Evolutionary conservation across 208 protist genomes (phyloP).

Genomic region (Trypanosoma mega): DNA sequence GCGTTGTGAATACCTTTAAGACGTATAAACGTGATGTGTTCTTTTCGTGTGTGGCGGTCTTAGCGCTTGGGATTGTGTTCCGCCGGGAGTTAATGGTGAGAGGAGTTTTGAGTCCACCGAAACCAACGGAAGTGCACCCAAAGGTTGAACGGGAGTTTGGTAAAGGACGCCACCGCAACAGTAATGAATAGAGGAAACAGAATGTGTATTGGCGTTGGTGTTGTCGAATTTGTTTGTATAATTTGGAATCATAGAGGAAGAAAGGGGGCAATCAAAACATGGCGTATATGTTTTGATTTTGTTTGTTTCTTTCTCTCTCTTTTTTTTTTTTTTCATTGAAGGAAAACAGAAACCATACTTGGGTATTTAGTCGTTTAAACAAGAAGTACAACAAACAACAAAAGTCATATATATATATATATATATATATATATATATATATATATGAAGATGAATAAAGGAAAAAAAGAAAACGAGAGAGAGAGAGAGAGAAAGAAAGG

Average conservation of each 20-base stretch:
- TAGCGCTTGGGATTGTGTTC: slow-evolving; percentile 44
- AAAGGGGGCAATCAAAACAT: too few relatives aligned
- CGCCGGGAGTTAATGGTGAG: slow-evolving; percentile 52
- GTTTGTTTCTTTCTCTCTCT: slow-evolving; percentile 13
- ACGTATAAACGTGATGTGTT: slow-evolving; percentile 57
- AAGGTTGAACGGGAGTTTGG: slow-evolving; percentile 50
- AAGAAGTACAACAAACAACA: not conserved
- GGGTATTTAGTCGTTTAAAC: not conserved
- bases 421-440: slow-evolving; percentile 13
- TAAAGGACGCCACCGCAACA: slow-evolving; percentile 17
- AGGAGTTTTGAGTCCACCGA: slow-evolving; percentile 37
- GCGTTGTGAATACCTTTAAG: slow-evolving; percentile 27
- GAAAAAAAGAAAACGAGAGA: not conserved
- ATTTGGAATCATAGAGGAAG: too few relatives aligned
- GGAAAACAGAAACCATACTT: not conserved
- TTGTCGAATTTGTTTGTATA: too few relatives aligned
- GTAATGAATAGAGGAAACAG: not conserved
- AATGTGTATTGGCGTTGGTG: slow-evolving; percentile 10
- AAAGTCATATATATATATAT: slow-evolving; percentile 1
- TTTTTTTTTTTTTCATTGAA: not conserved
- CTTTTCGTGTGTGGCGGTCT: slow-evolving; percentile 52
- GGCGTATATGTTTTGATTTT: slow-evolving; percentile 7
- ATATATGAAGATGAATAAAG: not conserved
- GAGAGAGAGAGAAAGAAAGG: not conserved
- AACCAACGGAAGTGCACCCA: slow-evolving; percentile 28